Evolutionary conservation across 1,139 yeast genomes (phyloP).

Genomic region (Yamadazyma spencermartinsiae): DNA sequence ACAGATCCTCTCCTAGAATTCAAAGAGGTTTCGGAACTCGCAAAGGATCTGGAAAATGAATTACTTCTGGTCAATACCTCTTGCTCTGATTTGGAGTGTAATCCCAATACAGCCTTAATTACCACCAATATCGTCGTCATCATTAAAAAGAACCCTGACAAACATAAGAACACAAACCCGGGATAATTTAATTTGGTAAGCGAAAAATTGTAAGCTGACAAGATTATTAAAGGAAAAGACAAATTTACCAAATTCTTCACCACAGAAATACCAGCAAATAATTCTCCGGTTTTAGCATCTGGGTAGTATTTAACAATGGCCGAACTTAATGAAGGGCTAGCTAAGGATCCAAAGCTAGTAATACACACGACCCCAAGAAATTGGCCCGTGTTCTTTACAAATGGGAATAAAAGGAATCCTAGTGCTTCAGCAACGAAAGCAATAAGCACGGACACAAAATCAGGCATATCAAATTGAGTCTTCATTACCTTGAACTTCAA

Average conservation of each 20-base stretch:
- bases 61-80: constrained; percentile 19
- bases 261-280: constrained; percentile 39
- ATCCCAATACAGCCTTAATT: constrained; percentile 17
- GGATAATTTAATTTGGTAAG: constrained; percentile 19
- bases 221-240: constrained; percentile 26
- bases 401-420: constrained; percentile 33
- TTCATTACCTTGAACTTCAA: constrained; percentile 37
- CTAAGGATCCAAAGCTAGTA: constrained; percentile 42
- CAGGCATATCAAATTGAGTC: constrained; percentile 54
- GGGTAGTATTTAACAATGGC: constrained; percentile 40
- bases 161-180: constrained; percentile 17
- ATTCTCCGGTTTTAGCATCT: constrained; percentile 39
- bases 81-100: constrained; percentile 12
- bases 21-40: neutral
- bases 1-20: neutral
- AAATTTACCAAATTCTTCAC: constrained; percentile 30
- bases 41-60: constrained; percentile 15
- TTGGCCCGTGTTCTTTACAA: constrained; percentile 15
- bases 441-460: constrained; percentile 35
- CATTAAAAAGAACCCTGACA: constrained; percentile 11
- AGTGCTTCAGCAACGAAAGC: constrained; percentile 36
- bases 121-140: constrained; percentile 9
- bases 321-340: constrained; percentile 35
- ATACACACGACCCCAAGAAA: constrained; percentile 20
- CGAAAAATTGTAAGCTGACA: constrained; percentile 29